Base-by-base conservation (phyloP, 2,329 filamentous ascomycete genomes). In the Huntiella abstrusa region DNA sequence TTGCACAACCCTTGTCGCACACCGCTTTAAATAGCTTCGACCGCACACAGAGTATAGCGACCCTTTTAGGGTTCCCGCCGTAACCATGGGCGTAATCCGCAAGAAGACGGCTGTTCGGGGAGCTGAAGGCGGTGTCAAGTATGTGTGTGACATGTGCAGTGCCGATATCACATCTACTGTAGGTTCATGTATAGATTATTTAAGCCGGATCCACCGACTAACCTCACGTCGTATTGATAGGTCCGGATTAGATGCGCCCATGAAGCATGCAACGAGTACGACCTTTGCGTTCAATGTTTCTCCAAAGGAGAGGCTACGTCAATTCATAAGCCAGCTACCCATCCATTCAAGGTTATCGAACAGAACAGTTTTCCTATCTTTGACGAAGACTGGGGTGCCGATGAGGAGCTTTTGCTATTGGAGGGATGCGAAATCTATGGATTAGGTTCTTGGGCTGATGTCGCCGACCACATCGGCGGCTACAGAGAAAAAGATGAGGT, bases 311-410 rank as follows among this genome's bases (percentile, higher is more conserved):
- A 84, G 55, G 70, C 73, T 40, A 84, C 83, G 52, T 83, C 84
- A 55, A 78, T 82, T 47, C 91, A 98, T 61, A 79, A 92, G 53
- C 88, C 91, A 5, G 72, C 77, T 4, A 83, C 82, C 10, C 91
- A 98, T 62, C 70, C 84, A 11, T 98, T 80, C 60, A 81, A 84
- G 52, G 91, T 98, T 33, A 95, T 98, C 53, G 91, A 98, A 61
- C 91, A 96, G 57, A 94, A 98, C 58, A 95, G 88, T 0, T 93
- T 98, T 43, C 91, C 91, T 1, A 96, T 98, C 49, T 98, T 93
- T 57, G 80, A 87, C 53, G 73, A 76, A 49, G 87, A 94, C 57
- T 98, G 91, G 91, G 91, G 91, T 45, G 91, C 91, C 17, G 91
- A 98, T 58, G 91, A 98, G 60, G 91, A 98, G 61, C 64, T 96